Base-by-base conservation (phyloP, 805 yeast genomes). In the Naumovozyma castellii region DNA sequence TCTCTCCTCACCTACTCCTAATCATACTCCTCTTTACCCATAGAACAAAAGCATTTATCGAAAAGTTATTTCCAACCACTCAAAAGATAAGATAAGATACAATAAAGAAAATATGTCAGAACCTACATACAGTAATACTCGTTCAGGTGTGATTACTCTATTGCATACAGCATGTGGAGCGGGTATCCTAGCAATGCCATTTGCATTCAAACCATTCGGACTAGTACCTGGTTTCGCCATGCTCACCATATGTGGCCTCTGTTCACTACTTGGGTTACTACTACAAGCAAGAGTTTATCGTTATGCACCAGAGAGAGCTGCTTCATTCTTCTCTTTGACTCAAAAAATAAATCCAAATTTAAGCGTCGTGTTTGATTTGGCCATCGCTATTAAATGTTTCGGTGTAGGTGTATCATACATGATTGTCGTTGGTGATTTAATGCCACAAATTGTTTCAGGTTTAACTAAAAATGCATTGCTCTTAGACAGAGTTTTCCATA, bases 181-280 rank as follows among this genome's bases (percentile, higher is more conserved):
- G 0, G 94, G 94, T 1, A 66, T 82, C 32, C 67, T 83, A 18
- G 85, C 88, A 12, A 74, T 83, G 64, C 88, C 92, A 0, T 77
- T 68, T 44, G 84, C 86, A 1, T 77, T 80, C 61, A 54, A 49
- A 35, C 60, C 65, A 10, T 59, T 56, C 39, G 66, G 66, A 15
- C 42, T 60, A 8, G 17, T 56, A 4, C 48, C 46, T 3, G 62
- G 61, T 5, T 32, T 56, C 6, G 3, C 46, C 5, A 46, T 53
- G 45, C 42, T 57, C 4, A 37, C 52, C 3, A 35, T 58, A 17
- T 53, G 62, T 39, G 61, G 60, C 2, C 14, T 48, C 4, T 59
- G 57, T 41, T 49, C 63, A 2, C 35, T 54, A 32, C 20, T 45
- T 48, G 88, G 90, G 0, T 64, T 80, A 16, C 71, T 77, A 40